Evolutionary conservation across 2,329 filamentous ascomycete species (phyloP).

Genomic region (Cytospora leucostoma): DNA sequence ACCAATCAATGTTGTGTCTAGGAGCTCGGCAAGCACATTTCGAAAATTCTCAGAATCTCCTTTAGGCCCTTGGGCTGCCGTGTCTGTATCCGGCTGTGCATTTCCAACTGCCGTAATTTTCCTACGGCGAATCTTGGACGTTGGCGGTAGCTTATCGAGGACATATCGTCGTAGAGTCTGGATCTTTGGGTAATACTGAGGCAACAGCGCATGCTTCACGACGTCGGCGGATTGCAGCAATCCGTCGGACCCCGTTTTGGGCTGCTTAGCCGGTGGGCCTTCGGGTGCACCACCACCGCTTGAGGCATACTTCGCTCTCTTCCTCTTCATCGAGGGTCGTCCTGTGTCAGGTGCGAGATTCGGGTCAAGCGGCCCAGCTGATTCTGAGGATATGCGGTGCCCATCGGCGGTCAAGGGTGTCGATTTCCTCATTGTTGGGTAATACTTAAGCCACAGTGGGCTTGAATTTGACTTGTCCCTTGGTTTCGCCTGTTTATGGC

Average conservation of each 20-base stretch:
- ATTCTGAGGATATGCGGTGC: background rate
- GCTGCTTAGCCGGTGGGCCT: constrained; percentile 30
- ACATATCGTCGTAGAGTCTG: constrained; percentile 71
- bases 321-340: constrained; percentile 21
- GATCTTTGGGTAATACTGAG: constrained; percentile 66
- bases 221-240: constrained; percentile 20
- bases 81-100: constrained; percentile 11
- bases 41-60: constrained; percentile 29
- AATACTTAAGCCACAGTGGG: background rate
- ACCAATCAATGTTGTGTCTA: constrained; percentile 72
- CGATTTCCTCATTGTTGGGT: background rate
- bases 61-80: background rate
- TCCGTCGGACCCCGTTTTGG: constrained; percentile 22
- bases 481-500: background rate
- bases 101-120: constrained; percentile 54
- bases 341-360: background rate
- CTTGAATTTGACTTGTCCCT: background rate
- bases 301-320: background rate
- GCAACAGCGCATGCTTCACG: constrained; percentile 63
- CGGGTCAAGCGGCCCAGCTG: background rate
- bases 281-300: constrained; percentile 1
- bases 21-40: constrained; percentile 54
- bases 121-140: constrained; percentile 63
- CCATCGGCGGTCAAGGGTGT: background rate
- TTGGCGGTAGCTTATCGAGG: constrained; percentile 63